Conservation (phyloP, 768 basidiomycete genomes). For the Naematelia encephala region DNA sequence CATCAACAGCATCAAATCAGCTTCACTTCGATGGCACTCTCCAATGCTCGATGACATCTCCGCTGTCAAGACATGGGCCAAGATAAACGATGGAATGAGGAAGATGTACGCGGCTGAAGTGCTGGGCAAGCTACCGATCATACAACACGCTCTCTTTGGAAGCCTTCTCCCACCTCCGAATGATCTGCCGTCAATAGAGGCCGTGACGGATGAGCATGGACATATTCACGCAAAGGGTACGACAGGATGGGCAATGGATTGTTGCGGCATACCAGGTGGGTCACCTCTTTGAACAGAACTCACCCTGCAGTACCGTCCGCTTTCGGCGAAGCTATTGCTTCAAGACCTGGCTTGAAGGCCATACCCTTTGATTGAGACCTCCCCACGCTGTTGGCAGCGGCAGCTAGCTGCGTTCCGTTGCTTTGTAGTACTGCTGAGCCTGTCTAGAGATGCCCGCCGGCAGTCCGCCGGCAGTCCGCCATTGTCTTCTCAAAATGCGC, state of each 20-base stretch:
- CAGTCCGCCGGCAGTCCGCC: too few species aligned
- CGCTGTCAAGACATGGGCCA: constrained; percentile 78
- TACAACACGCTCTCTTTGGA: constrained; percentile 95
- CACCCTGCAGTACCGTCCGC: constrained; percentile 43
- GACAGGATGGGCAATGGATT: constrained; percentile 49
- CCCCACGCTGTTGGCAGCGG: too few species aligned
- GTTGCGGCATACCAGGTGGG: constrained; percentile 50
- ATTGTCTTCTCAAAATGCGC: too few species aligned
- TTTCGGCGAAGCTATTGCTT: constrained; percentile 34
- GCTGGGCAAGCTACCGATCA: constrained; percentile 87
- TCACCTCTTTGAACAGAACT: background rate
- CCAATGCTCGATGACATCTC: constrained; percentile 99
- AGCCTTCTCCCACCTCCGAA: constrained; percentile 58
- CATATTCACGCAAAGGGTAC: constrained; percentile 41
- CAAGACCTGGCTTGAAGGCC: constrained; percentile 44
- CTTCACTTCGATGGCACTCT: constrained; percentile 93
- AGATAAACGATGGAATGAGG: constrained; percentile 91
- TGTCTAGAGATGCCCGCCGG: too few species aligned
- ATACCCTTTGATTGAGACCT: constrained; percentile 46
- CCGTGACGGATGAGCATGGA: constrained; percentile 37
- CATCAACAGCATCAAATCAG: constrained; percentile 95
- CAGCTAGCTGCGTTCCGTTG: too few species aligned
- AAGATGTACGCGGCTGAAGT: constrained; percentile 99
- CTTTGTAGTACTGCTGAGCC: too few species aligned
- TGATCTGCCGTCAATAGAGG: constrained; percentile 28